These are phyloP conservation scores for Penicillium freii DNA, from an alignment of 2,329 filamentous ascomycete genomes.

Conservation along the genomic window DNA sequence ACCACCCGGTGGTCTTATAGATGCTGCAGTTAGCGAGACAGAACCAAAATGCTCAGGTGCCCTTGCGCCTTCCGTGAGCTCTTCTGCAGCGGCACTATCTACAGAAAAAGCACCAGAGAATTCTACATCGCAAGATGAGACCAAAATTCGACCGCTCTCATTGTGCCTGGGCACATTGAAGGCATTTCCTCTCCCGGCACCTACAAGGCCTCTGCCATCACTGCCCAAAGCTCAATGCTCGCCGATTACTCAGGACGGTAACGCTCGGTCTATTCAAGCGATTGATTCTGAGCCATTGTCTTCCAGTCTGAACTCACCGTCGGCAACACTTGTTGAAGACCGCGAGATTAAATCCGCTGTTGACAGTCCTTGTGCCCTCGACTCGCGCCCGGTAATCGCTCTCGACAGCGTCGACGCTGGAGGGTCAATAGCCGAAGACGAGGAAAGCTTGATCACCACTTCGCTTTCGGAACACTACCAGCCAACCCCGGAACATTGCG, in stretches of 20 bases:
- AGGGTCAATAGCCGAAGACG: slow-evolving; percentile 9
- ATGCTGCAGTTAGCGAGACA: neutral
- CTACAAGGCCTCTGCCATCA: slow-evolving; percentile 35
- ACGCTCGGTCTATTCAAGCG: slow-evolving; percentile 6
- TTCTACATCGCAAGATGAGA: slow-evolving; percentile 1
- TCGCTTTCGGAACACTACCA: slow-evolving; percentile 15
- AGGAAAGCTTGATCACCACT: slow-evolving; percentile 5
- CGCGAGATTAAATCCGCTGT: neutral
- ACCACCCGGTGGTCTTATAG: neutral
- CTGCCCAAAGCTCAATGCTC: slow-evolving; percentile 25
- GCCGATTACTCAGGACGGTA: slow-evolving; percentile 11
- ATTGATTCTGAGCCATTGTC: slow-evolving; percentile 2
- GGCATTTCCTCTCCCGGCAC: slow-evolving; percentile 37
- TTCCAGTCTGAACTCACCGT: slow-evolving; percentile 2
- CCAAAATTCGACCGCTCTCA: slow-evolving; percentile 21
- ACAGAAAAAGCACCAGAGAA: neutral
- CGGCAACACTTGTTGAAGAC: slow-evolving; percentile 10
- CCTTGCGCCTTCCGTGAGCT: neutral
- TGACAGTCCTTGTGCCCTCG: slow-evolving; percentile 2
- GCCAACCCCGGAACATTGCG: slow-evolving; percentile 14
- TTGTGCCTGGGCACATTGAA: slow-evolving; percentile 30
- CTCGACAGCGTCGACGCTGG: slow-evolving; percentile 8
- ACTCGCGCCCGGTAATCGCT: slow-evolving; percentile 8
- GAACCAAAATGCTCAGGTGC: slow-evolving; percentile 4
- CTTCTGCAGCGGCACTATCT: neutral